Evolutionary conservation across 495 filamentous ascomycete species (phyloP).

Genomic region (Xylaria telfairii): DNA sequence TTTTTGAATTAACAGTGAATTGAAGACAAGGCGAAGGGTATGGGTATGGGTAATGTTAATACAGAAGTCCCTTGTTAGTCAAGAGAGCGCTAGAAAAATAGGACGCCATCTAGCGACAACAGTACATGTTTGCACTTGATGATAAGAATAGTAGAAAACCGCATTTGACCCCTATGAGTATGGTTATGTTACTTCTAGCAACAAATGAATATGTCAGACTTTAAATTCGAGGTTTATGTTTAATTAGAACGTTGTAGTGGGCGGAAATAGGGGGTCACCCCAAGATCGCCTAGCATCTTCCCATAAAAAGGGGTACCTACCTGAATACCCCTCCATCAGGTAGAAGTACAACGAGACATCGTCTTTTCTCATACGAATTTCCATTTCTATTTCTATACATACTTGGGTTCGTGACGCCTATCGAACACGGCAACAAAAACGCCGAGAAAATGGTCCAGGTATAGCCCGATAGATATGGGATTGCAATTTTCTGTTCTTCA

Average conservation of each 20-base stretch:
- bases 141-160: neutral
- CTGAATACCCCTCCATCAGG: neutral
- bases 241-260: neutral
- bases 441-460: no score
- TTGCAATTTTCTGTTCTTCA: no score
- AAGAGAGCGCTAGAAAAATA: neutral
- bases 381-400: no score
- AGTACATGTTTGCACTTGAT: neutral
- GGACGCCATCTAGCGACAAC: neutral
- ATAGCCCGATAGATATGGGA: no score
- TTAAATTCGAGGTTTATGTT: neutral
- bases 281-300: neutral
- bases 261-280: neutral
- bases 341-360: neutral
- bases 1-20: neutral
- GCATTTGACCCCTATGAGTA: neutral
- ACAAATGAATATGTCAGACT: neutral
- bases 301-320: neutral
- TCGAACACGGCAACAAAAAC: no score
- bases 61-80: no score
- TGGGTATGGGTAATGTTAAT: neutral
- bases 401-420: no score
- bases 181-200: neutral
- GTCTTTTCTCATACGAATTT: no score
- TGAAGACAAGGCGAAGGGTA: neutral